Evolutionary conservation across 169 alveolate species (phyloP).

Genomic region (Babesia caballi): DNA sequence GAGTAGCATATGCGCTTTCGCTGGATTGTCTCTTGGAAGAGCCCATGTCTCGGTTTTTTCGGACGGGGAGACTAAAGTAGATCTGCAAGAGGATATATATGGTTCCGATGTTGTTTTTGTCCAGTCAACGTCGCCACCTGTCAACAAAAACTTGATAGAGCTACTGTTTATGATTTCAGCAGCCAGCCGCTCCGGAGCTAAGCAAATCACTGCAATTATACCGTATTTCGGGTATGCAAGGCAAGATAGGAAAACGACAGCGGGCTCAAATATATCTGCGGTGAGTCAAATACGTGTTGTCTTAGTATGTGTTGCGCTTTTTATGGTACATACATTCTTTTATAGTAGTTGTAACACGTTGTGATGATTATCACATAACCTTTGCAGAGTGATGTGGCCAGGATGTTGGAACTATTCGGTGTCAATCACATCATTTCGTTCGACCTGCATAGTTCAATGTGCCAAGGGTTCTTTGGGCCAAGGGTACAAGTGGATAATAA

Average conservation of each 20-base stretch:
- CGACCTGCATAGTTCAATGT: slow-evolving; percentile 93
- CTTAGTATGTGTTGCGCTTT: background rate
- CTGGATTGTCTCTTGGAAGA: slow-evolving; percentile 77
- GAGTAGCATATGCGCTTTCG: background rate
- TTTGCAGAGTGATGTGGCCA: slow-evolving; percentile 87
- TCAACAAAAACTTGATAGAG: slow-evolving; percentile 92
- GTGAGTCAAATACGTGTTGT: slow-evolving; percentile 39
- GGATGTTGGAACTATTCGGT: slow-evolving; percentile 92
- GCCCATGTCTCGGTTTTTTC: slow-evolving; percentile 81
- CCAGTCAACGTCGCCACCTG: slow-evolving; percentile 96
- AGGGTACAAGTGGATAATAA: slow-evolving; percentile 91
- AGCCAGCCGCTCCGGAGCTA: slow-evolving; percentile 93
- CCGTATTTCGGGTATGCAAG: slow-evolving; percentile 98
- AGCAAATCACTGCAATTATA: slow-evolving; percentile 90
- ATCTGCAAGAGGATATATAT: slow-evolving; percentile 84
- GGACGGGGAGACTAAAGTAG: slow-evolving; percentile 93
- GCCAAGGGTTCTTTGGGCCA: slow-evolving; percentile 92
- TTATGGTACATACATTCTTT: too few relatives aligned
- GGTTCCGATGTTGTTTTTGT: slow-evolving; percentile 92
- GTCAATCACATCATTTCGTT: slow-evolving; percentile 92
- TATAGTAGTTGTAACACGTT: background rate
- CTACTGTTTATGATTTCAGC: slow-evolving; percentile 92
- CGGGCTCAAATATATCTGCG: slow-evolving; percentile 91
- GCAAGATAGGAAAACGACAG: slow-evolving; percentile 84
- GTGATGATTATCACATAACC: background rate